phyloP scores from a whole-genome alignment of 208 protist species.

The Leishmania gerbilli region DNA sequence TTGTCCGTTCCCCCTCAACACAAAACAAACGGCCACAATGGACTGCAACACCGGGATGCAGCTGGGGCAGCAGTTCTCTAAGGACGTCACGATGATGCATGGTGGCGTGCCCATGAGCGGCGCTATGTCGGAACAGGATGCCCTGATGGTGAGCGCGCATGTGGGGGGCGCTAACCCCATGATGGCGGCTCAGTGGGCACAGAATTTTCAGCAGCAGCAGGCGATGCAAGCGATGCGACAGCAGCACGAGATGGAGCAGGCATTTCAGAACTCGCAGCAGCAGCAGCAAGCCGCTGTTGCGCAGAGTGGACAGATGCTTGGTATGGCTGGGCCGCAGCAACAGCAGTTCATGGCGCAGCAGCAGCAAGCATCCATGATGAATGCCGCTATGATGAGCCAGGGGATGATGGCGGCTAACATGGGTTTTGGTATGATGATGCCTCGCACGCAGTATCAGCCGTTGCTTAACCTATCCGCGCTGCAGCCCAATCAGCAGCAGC shows the following conservation, averaged over 20 bases:
- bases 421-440: constrained; percentile 56
- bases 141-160: constrained; percentile 41
- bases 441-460: constrained; percentile 49
- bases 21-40: constrained; percentile 30
- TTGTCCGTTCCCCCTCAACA: background rate
- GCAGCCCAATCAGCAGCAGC: constrained; percentile 30
- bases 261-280: constrained; percentile 41
- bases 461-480: constrained; percentile 31
- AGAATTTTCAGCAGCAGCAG: constrained; percentile 60
- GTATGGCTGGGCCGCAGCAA: constrained; percentile 25
- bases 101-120: constrained; percentile 41
- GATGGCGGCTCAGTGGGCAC: constrained; percentile 54
- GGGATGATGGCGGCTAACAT: constrained; percentile 44
- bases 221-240: constrained; percentile 46
- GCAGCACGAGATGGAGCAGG: constrained; percentile 72
- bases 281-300: constrained; percentile 13
- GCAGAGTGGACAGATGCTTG: constrained; percentile 23
- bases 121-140: constrained; percentile 56
- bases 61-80: constrained; percentile 70
- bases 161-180: constrained; percentile 20
- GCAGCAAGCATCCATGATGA: constrained; percentile 35
- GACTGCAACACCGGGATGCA: constrained; percentile 72
- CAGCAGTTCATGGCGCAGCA: constrained; percentile 47
- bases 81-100: constrained; percentile 72
- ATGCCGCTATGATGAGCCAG: constrained; percentile 47